Conservation (phyloP, 441 rosid species). For the Pelargonium australe region DNA sequence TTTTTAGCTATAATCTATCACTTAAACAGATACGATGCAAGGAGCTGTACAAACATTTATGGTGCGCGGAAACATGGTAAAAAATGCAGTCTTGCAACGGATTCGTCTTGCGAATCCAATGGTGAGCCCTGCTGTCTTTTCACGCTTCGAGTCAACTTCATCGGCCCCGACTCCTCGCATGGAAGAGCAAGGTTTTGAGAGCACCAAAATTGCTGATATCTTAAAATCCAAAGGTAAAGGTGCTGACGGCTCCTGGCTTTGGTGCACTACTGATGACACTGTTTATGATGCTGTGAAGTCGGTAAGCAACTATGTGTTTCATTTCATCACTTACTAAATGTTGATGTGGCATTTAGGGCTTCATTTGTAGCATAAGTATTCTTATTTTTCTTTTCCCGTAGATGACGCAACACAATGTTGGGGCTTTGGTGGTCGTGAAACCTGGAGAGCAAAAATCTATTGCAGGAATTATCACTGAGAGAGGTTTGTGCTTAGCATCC, state of each 20-base stretch:
- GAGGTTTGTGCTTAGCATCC: slow-evolving; percentile 43
- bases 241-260: slow-evolving; percentile 98
- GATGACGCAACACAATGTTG: slow-evolving; percentile 97
- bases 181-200: slow-evolving; percentile 88
- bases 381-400: slow-evolving; percentile 19
- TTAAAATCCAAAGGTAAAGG: slow-evolving; percentile 70
- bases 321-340: not conserved
- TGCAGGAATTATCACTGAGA: slow-evolving; percentile 94
- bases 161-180: slow-evolving; percentile 38
- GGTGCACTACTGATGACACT: slow-evolving; percentile 86
- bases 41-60: slow-evolving; percentile 41
- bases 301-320: slow-evolving; percentile 34
- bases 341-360: not conserved
- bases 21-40: slow-evolving; percentile 37
- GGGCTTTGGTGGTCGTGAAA: slow-evolving; percentile 88
- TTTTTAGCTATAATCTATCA: not conserved
- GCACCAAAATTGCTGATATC: slow-evolving; percentile 70
- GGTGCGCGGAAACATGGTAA: slow-evolving; percentile 47
- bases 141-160: slow-evolving; percentile 50
- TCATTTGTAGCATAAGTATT: slow-evolving; percentile 1
- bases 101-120: slow-evolving; percentile 53
- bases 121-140: slow-evolving; percentile 39
- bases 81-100: slow-evolving; percentile 45
- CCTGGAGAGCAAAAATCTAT: slow-evolving; percentile 76
- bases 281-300: slow-evolving; percentile 93